Conservation (phyloP, 2,329 filamentous ascomycete genomes). For the Botrytis aclada region DNA sequence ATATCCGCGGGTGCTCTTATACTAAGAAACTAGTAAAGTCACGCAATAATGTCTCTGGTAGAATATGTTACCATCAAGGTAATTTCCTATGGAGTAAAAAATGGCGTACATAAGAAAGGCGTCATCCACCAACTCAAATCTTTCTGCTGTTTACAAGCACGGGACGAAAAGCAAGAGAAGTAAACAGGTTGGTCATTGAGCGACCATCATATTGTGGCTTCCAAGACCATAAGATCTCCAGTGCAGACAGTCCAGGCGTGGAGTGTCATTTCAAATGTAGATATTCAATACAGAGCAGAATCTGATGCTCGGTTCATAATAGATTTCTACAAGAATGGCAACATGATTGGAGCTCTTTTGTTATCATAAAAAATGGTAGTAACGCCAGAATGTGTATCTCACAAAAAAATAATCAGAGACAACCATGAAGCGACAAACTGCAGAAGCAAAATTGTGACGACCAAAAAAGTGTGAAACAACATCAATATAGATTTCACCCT, state of each 20-base stretch:
- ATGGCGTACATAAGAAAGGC: not conserved
- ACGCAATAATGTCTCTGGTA: fast-evolving
- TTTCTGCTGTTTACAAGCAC: not conserved
- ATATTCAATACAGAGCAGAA: not conserved
- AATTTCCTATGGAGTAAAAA: not conserved
- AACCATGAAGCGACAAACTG: too few relatives aligned
- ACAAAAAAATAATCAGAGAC: too few relatives aligned
- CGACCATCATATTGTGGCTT: not conserved
- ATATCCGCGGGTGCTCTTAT: not conserved
- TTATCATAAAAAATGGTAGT: too few relatives aligned
- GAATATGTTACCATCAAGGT: not conserved
- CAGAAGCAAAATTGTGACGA: too few relatives aligned
- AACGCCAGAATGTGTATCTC: too few relatives aligned
- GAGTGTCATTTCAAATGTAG: fast-evolving
- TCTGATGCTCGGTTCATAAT: fast-evolving
- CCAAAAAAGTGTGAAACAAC: too few relatives aligned
- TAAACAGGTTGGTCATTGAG: not conserved
- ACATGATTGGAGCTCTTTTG: fast-evolving
- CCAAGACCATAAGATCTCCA: fast-evolving
- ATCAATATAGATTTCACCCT: too few relatives aligned
- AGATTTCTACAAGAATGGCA: not conserved
- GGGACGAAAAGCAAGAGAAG: not conserved
- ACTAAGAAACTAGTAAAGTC: fast-evolving
- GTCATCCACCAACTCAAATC: not conserved
- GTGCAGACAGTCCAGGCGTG: fast-evolving